Percentiles rank a stretch among this genome's conserved stretches.
These are phyloP conservation scores for Globisporangium canariense DNA, from an alignment of 352 stramenopile species.

Conservation along the genomic window DNA sequence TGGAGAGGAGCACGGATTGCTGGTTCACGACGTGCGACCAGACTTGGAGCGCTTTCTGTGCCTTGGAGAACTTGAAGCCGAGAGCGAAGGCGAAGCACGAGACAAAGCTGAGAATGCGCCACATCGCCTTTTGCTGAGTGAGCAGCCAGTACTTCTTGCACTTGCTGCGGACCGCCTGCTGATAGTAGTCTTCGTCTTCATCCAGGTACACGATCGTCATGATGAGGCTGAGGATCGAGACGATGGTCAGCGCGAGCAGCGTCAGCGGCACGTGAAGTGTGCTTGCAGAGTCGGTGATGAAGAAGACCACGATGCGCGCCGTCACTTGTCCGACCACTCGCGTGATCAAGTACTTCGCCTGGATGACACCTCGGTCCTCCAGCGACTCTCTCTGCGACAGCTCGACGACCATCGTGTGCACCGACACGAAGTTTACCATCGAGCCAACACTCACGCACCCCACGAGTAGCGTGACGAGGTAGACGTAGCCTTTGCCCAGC, in stretches of 20 bases:
- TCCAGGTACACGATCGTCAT: slow-evolving; percentile 9
- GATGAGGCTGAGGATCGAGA: slow-evolving; percentile 12
- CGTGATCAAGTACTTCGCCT: slow-evolving; percentile 19
- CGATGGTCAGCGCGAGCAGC: slow-evolving; percentile 4
- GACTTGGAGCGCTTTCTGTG: slow-evolving; percentile 23
- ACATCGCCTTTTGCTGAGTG: slow-evolving; percentile 25
- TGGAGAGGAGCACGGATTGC: slow-evolving; percentile 23
- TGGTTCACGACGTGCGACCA: slow-evolving; percentile 31
- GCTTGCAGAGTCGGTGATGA: not conserved
- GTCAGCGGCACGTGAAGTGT: slow-evolving; percentile 13
- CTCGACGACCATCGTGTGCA: slow-evolving; percentile 19
- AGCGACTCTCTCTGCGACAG: slow-evolving; percentile 20
- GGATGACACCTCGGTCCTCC: slow-evolving; percentile 13
- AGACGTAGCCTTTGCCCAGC: slow-evolving; percentile 9
- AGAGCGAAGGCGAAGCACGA: slow-evolving; percentile 18
- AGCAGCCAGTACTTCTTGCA: slow-evolving; percentile 18
- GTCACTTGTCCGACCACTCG: slow-evolving; percentile 13
- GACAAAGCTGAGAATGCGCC: slow-evolving; percentile 21
- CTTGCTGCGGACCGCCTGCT: slow-evolving; percentile 5
- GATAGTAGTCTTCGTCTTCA: slow-evolving; percentile 10
- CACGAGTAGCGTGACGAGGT: slow-evolving; percentile 13
- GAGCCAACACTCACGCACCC: slow-evolving; percentile 18
- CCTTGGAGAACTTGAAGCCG: slow-evolving; percentile 18
- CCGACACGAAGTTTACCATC: slow-evolving; percentile 22
- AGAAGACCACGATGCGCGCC: slow-evolving; percentile 15